These are phyloP conservation scores for Solanum corneliomulleri DNA, from an alignment of 257 asterid genomes.

Conservation along the genomic window DNA sequence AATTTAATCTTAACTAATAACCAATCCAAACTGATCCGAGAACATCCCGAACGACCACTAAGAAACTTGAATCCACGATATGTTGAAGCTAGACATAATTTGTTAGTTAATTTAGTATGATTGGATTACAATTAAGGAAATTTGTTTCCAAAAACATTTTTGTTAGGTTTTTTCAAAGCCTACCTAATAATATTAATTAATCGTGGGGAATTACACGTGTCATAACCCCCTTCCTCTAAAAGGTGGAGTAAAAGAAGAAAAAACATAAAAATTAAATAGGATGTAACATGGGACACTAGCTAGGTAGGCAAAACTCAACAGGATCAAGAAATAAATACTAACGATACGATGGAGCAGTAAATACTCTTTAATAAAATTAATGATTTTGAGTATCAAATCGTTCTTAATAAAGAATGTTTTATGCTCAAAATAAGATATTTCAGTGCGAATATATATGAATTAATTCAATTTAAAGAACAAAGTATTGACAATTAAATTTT, in stretches of 20 bases:
- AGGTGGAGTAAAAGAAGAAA: background rate
- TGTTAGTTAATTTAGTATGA: background rate
- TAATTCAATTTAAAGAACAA: background rate
- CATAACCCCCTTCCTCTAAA: background rate
- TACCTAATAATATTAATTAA: background rate
- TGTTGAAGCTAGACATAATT: background rate
- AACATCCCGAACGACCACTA: background rate
- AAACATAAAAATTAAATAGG: background rate
- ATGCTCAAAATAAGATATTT: background rate
- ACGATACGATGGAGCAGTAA: too few relatives aligned
- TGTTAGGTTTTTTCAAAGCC: background rate
- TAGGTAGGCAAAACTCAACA: background rate
- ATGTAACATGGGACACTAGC: background rate
- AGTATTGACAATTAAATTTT: background rate
- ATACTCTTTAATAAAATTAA: too few relatives aligned
- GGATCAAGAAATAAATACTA: background rate
- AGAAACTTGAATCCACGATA: background rate
- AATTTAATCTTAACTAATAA: too few relatives aligned
- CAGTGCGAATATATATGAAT: accelerated
- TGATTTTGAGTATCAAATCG: too few relatives aligned
- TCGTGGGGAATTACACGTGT: background rate
- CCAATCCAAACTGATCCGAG: too few relatives aligned
- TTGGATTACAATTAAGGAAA: background rate
- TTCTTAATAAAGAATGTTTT: too few relatives aligned
- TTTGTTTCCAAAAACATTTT: background rate